Evolutionary conservation across 805 yeast species (phyloP).

Genomic region (Candida gorgasii): DNA sequence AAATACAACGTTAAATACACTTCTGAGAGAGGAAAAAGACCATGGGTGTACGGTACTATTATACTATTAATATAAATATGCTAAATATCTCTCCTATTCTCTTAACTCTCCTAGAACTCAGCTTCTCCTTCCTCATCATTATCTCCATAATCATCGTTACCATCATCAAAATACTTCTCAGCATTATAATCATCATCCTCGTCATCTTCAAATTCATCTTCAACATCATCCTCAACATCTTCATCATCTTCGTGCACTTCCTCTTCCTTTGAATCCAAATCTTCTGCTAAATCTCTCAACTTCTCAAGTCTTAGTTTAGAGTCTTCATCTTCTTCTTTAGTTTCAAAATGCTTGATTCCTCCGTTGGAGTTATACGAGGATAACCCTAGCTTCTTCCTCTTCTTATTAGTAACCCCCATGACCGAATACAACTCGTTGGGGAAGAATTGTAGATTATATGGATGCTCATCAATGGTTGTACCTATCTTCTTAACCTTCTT

Average conservation of each 20-base stretch:
- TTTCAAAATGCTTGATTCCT: conserved; percentile 36
- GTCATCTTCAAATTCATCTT: conserved; percentile 70
- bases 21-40: too few relatives aligned
- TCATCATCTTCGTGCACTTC: conserved; percentile 51
- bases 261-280: conserved; percentile 67
- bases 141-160: conserved; percentile 58
- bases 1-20: too few relatives aligned
- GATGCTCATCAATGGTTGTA: conserved; percentile 74
- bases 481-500: conserved; percentile 69
- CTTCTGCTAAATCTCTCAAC: conserved; percentile 49
- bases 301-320: conserved; percentile 46
- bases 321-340: conserved; percentile 31
- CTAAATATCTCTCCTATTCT: not conserved
- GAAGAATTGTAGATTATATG: conserved; percentile 66
- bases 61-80: too few relatives aligned
- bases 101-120: conserved; percentile 46
- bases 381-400: conserved; percentile 45
- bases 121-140: conserved; percentile 63
- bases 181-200: conserved; percentile 82
- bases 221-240: conserved; percentile 55
- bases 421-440: conserved; percentile 76
- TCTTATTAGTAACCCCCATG: conserved; percentile 62
- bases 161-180: conserved; percentile 74
- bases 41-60: too few relatives aligned
- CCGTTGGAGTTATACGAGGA: conserved; percentile 40